Evolutionary conservation across 176 grass and related monocot species (phyloP).

Genomic region (Pontederia paniculata): DNA sequence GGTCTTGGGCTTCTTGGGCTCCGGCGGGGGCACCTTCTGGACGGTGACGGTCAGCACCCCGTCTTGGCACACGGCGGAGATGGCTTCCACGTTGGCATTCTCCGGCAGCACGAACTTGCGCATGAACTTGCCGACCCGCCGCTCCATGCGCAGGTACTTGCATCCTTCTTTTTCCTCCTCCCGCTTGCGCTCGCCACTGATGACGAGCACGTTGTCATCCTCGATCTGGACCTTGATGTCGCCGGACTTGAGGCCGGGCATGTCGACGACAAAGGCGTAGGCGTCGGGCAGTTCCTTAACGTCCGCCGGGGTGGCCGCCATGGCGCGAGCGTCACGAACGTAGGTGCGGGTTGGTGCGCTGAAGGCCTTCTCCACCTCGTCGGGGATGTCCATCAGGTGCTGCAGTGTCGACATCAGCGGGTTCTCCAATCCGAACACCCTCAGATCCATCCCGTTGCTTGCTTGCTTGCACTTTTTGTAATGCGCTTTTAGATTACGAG

Average conservation of each 20-base stretch:
- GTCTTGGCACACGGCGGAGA: slow-evolving; percentile 37
- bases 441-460: slow-evolving; percentile 13
- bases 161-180: not conserved
- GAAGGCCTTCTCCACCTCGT: slow-evolving; percentile 41
- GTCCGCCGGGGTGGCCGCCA: slow-evolving; percentile 62
- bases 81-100: slow-evolving; percentile 32
- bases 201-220: slow-evolving; percentile 43
- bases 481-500: too few species aligned
- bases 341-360: slow-evolving; percentile 41
- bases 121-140: slow-evolving; percentile 61
- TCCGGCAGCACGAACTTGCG: slow-evolving; percentile 38
- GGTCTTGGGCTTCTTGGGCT: slow-evolving; percentile 43
- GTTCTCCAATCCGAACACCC: slow-evolving; percentile 18
- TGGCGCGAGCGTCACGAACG: slow-evolving; percentile 41
- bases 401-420: slow-evolving; percentile 26
- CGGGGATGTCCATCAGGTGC: slow-evolving; percentile 43
- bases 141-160: slow-evolving; percentile 54
- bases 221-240: slow-evolving; percentile 54
- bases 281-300: slow-evolving; percentile 39
- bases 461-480: too few species aligned
- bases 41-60: slow-evolving; percentile 51
- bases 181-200: slow-evolving; percentile 28
- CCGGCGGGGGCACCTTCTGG: slow-evolving; percentile 34
- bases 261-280: slow-evolving; percentile 33
- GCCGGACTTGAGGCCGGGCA: slow-evolving; percentile 34